Conservation (phyloP, 371 early-diverging fungal species). For the Smittium culicis region DNA sequence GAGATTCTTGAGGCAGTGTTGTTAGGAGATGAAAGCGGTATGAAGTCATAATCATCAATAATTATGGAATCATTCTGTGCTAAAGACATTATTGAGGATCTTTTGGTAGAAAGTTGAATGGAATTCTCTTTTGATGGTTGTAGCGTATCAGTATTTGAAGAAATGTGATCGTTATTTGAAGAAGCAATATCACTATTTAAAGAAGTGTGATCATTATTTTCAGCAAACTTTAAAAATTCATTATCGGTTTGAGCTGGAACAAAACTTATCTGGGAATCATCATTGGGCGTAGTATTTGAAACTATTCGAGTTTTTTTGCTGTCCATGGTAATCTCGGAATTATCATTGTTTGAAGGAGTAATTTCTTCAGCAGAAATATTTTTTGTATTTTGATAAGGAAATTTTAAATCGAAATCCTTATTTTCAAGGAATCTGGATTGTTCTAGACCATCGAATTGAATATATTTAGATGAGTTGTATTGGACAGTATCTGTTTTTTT, state of each 20-base stretch:
- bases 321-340: not conserved
- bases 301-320: too few species aligned
- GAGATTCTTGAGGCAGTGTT: not conserved
- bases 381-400: too few species aligned
- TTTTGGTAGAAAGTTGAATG: not conserved
- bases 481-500: not conserved
- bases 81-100: not conserved
- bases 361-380: not conserved
- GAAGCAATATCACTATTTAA: not conserved
- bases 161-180: not conserved
- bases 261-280: too few species aligned
- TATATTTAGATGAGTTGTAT: not conserved
- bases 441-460: not conserved
- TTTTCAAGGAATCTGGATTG: not conserved
- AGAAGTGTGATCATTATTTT: not conserved
- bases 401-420: not conserved
- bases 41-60: not conserved
- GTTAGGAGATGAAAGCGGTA: not conserved
- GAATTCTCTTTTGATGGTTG: not conserved
- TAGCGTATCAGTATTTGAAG: not conserved
- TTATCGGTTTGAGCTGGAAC: not conserved
- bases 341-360: not conserved
- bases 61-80: too few species aligned
- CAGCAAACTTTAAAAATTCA: not conserved
- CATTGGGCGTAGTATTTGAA: not conserved